These are phyloP conservation scores for Lentinula aciculospora DNA, from an alignment of 768 basidiomycete genomes.

Conservation along the genomic window DNA sequence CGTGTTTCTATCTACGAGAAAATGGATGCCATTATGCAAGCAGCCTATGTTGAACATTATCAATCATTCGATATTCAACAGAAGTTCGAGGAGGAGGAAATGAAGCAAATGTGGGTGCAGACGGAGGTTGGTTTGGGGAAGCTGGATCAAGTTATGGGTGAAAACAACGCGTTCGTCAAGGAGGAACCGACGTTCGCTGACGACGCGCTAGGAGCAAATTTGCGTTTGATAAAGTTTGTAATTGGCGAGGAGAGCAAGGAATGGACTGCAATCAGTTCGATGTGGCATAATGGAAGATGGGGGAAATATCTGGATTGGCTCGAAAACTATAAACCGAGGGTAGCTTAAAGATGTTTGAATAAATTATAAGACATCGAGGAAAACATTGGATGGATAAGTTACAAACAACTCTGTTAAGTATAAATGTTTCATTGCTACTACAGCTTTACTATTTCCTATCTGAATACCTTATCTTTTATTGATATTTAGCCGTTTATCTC, in stretches of 20 bases:
- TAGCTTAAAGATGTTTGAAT: background rate
- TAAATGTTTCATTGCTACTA: too few relatives aligned
- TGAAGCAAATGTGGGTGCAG: background rate
- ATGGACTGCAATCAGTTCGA: conserved; percentile 10
- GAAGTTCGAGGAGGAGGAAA: background rate
- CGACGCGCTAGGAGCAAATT: conserved; percentile 14
- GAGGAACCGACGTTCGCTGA: conserved; percentile 22
- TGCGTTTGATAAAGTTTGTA: conserved; percentile 16
- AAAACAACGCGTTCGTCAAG: conserved; percentile 1
- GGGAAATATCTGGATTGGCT: conserved; percentile 1
- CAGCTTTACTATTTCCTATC: too few relatives aligned
- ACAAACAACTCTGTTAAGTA: background rate
- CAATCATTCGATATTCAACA: background rate
- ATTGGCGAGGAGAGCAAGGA: conserved; percentile 21
- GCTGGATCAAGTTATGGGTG: background rate
- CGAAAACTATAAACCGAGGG: background rate
- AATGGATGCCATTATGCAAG: background rate
- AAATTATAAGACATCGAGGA: background rate
- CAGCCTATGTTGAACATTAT: background rate
- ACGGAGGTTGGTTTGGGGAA: background rate
- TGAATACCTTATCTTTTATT: too few relatives aligned
- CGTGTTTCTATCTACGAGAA: background rate
- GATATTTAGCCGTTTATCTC: too few relatives aligned
- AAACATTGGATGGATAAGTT: background rate
- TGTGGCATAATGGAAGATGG: conserved; percentile 23